Evolutionary conservation across 805 yeast genomes (phyloP), one percentile per base, ranked within the genome.

Genomic region (Danielia oregonensis): DNA sequence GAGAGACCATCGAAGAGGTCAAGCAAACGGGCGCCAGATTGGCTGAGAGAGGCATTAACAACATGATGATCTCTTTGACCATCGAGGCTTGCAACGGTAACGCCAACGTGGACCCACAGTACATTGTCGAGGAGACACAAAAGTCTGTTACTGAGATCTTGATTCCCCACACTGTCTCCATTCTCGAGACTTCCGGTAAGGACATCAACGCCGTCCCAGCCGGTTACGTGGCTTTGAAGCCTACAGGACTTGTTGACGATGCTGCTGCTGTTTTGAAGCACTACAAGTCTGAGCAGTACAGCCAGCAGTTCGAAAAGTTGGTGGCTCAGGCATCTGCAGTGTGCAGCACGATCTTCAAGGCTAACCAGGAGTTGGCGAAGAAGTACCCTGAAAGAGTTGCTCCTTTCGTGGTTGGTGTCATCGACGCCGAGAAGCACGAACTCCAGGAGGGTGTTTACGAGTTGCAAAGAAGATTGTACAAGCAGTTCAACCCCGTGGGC

Each of bases 21-120:
- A 67, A 76, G 35, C 57, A 67, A 36, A 83, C 95, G 4, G 95
- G 95, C 34, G 63, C 69, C 36, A 67, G 77, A 39, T 70, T 89
- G 46, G 68, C 77, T 35, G 58, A 72, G 33, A 72, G 95, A 41
- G 95, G 95, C 7, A 84, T 88, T 52, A 78, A 85, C 47, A 91
- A 89, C 67, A 86, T 89, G 95, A 87, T 89, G 95, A 67, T 89
- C n/a, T 82, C 94, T 1, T 76, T 87, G 57, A 86, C 96, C 11
- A 88, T 89, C 33, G 97, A 89, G 62, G 95, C 93, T 36, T 82
- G 96, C 35, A 86, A 86, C 44, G 96, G 95, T 24, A 74, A 74
- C 38, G 72, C 76, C 53, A 67, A 75, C 58, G 66, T 77, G 26
- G 79, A 77, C 57, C 78, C 81, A 24, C 53, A 71, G 26, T 68